phyloP scores from a whole-genome alignment of 768 basidiomycete genomes.

The Podaxis sp. region DNA sequence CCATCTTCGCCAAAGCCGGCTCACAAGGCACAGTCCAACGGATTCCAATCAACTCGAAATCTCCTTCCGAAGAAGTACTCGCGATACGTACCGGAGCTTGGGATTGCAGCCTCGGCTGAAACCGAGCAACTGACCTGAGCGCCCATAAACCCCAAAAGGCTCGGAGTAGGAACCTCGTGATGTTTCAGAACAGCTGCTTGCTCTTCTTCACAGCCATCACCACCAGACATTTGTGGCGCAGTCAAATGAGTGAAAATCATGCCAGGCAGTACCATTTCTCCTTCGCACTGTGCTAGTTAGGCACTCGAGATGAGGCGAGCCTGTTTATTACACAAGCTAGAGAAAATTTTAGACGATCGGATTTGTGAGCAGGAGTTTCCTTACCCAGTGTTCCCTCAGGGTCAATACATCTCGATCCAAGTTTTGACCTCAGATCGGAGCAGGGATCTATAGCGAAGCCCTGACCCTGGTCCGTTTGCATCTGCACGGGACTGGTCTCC shows the following conservation, averaged over 20 bases:
- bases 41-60: constrained; percentile 41
- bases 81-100: constrained; percentile 45
- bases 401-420: constrained; percentile 3
- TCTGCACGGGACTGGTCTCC: not conserved
- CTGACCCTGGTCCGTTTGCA: constrained; percentile 14
- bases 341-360: constrained; percentile 9
- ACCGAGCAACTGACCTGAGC: constrained; percentile 33
- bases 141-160: constrained; percentile 34
- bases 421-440: constrained; percentile 6
- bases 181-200: constrained; percentile 30
- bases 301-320: too few relatives aligned
- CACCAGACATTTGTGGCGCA: constrained; percentile 33
- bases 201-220: constrained; percentile 28
- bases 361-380: constrained; percentile 10
- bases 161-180: constrained; percentile 29
- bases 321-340: not conserved
- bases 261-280: not conserved
- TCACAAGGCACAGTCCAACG: constrained; percentile 44
- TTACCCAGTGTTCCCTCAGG: constrained; percentile 12
- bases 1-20: constrained; percentile 40
- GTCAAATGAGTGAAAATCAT: constrained; percentile 20
- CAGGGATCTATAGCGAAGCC: constrained; percentile 6
- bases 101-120: constrained; percentile 51
- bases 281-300: too few relatives aligned
- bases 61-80: constrained; percentile 41